Percentiles rank a stretch among this genome's conserved stretches.
Evolutionary conservation across 2,329 filamentous ascomycete genomes (phyloP).

Genomic region (Botrytis pseudocinerea): DNA sequence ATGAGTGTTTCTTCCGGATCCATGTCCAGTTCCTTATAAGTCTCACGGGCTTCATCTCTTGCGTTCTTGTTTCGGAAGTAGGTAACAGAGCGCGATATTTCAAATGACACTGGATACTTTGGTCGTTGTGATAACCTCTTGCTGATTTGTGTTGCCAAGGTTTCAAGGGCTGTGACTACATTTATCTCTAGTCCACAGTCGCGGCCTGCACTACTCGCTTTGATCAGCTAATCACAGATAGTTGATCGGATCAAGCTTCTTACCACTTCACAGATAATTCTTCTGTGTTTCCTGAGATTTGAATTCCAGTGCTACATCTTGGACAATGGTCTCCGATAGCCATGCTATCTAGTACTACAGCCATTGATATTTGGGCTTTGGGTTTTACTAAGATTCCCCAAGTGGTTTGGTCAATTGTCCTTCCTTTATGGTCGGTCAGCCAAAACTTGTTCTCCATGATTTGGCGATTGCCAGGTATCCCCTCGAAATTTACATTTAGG

Average conservation of each 20-base stretch:
- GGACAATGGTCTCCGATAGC: not conserved
- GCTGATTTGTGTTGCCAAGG: not conserved
- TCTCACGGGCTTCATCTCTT: not conserved
- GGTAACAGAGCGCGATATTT: not conserved
- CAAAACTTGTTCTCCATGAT: not conserved
- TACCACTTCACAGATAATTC: not conserved
- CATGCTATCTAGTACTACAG: conserved; percentile 2
- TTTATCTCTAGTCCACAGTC: not conserved
- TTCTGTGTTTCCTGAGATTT: too few relatives aligned
- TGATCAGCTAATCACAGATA: not conserved
- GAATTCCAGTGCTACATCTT: not conserved
- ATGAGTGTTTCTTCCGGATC: not conserved
- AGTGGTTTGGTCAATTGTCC: not conserved
- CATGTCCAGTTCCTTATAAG: not conserved
- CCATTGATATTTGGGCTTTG: conserved; percentile 2
- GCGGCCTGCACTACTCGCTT: not conserved
- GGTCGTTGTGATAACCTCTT: not conserved
- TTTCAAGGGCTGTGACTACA: not conserved
- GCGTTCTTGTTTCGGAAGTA: not conserved
- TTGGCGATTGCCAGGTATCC: not conserved
- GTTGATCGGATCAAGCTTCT: not conserved
- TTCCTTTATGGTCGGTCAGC: not conserved
- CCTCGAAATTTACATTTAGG: not conserved
- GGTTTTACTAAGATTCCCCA: not conserved
- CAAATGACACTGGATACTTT: conserved; percentile 4